phyloP scores from a whole-genome alignment of 2,329 filamentous ascomycete species.

The Coleophoma eucalyptorum region DNA sequence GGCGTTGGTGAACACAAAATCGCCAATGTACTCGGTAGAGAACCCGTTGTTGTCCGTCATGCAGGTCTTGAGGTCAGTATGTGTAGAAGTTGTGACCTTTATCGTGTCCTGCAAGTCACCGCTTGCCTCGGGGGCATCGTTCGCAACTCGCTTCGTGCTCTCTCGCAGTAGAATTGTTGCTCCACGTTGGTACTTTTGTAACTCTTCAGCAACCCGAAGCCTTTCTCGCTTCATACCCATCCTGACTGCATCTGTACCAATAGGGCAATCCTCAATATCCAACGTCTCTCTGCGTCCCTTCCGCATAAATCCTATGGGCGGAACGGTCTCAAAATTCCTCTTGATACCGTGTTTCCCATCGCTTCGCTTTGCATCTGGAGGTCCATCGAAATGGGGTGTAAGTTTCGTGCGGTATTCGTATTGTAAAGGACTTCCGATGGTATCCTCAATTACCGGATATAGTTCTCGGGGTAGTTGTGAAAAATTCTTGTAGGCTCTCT shows the following conservation, averaged over 20 bases:
- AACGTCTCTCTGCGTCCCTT: constrained; percentile 79
- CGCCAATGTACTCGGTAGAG: constrained; percentile 82
- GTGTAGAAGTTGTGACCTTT: constrained; percentile 36
- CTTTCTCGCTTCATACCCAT: constrained; percentile 76
- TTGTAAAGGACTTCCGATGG: constrained; percentile 84
- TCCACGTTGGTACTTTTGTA: constrained; percentile 70
- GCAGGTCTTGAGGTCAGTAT: constrained; percentile 80
- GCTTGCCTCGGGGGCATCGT: constrained; percentile 30
- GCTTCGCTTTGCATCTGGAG: constrained; percentile 47
- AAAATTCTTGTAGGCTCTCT: constrained; percentile 90
- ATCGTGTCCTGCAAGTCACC: constrained; percentile 22
- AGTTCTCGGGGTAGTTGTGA: constrained; percentile 73
- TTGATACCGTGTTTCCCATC: constrained; percentile 46
- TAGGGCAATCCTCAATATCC: constrained; percentile 96
- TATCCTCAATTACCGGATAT: constrained; percentile 74
- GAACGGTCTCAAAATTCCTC: constrained; percentile 58
- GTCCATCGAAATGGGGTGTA: constrained; percentile 90
- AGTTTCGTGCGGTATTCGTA: constrained; percentile 96
- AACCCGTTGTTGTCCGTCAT: constrained; percentile 81
- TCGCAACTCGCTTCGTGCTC: constrained; percentile 66
- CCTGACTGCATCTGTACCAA: constrained; percentile 82
- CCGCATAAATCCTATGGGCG: constrained; percentile 84
- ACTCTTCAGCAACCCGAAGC: constrained; percentile 67
- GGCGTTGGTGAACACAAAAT: constrained; percentile 81
- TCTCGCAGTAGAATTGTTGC: constrained; percentile 89